Base-by-base conservation (phyloP, 352 stramenopile genomes). In the Globisporangium carolinianum region DNA sequence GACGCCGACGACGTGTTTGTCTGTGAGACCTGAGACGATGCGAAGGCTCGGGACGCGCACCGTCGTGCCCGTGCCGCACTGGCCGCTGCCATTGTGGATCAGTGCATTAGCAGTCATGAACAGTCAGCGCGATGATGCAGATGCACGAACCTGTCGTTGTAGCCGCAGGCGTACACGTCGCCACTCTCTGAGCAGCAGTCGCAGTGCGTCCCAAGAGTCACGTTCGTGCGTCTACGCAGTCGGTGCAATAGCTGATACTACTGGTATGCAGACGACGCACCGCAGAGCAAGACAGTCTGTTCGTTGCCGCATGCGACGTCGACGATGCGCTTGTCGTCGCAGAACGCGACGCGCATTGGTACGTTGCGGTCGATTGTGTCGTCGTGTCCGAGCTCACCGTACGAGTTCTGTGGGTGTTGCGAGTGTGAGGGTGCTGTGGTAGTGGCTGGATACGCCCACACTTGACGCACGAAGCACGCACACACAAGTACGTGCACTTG, bases 221-320 rank as follows among this genome's bases (percentile, higher is more conserved):
- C 4, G 9, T 14, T 6, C 6, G 42, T 47, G 10, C 6, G 42
- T 17, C 42, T 11, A 47, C 42, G 6, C 12, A 1, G n/a, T 6
- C 4, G n/a, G 42, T 7, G 42, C 42, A 18, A 15, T 17, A 5
- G 42, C 11, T 5, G n/a, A 8, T 17, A 15, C 42, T n/a, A 17
- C 12, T 47, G 42, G 42, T 32, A 47, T 17, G 11, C 42, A 47
- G 42, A 12, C 4, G 5, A 64, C 68, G 35, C 53, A 93, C 83
- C 78, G 14, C 70, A 83, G 5, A 97, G 65, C 15, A 97, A 72
- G 43, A 86, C 70, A 5, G 89, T 97, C 60, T 97, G 88, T 56
- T 98, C 91, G 61, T 98, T 98, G 37, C 87, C 88, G 43, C 83
- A 94, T 1, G 87, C 83, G 5, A 94, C 80, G 53, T 95, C 83